A percentile compares a stretch with the other conserved stretches of the same genome.
Conservation (phyloP, 352 stramenopile genomes). For the Thraustochytrium sp. region DNA sequence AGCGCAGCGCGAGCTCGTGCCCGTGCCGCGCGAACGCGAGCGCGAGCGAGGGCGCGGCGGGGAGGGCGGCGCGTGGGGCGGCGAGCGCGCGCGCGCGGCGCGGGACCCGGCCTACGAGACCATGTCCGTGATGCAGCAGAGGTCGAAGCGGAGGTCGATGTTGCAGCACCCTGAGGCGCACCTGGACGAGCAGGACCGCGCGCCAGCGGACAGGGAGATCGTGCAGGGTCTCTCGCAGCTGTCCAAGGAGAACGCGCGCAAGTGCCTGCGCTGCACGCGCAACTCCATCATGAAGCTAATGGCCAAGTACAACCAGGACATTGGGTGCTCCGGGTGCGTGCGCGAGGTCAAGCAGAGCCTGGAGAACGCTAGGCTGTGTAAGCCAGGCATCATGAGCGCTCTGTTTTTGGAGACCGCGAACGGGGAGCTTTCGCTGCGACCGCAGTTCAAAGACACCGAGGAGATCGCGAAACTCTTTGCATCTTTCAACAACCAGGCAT, state of each 20-base stretch:
- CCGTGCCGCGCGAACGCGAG: too few relatives aligned
- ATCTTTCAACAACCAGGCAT: slow-evolving; percentile 30
- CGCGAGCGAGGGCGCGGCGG: too few relatives aligned
- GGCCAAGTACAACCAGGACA: slow-evolving; percentile 23
- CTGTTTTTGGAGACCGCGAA: neutral
- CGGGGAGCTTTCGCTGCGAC: neutral
- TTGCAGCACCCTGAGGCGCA: too few relatives aligned
- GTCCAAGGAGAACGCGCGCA: neutral
- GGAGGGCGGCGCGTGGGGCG: too few relatives aligned
- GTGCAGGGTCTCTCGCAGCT: slow-evolving; percentile 2
- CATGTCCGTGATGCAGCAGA: too few relatives aligned
- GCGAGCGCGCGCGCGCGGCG: too few relatives aligned
- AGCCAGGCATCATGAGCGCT: neutral
- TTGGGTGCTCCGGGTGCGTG: slow-evolving; percentile 28
- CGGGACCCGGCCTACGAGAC: too few relatives aligned
- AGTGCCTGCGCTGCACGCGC: slow-evolving; percentile 27
- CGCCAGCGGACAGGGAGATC: neutral
- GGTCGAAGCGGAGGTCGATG: too few relatives aligned
- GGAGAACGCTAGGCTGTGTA: neutral
- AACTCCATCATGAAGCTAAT: neutral
- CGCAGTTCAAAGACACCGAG: neutral
- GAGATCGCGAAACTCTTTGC: slow-evolving; percentile 24
- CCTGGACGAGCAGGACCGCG: too few relatives aligned
- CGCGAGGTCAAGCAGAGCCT: neutral
- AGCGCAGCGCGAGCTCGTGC: too few relatives aligned